These are phyloP conservation scores for Globisporangium viniferum DNA, from an alignment of 352 stramenopile genomes.

Conservation along the genomic window DNA sequence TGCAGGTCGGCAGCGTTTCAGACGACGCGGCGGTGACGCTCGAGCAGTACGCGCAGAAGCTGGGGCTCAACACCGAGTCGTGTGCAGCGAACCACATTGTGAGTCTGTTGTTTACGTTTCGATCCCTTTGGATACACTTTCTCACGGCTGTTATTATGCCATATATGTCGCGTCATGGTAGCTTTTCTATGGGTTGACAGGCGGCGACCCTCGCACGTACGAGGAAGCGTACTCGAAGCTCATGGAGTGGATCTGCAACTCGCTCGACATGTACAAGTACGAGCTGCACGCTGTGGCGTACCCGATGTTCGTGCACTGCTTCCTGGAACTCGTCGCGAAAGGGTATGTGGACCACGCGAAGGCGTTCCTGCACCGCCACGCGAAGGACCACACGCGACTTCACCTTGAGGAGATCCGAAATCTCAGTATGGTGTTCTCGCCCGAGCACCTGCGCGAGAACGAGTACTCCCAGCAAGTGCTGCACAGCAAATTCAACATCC, in stretches of 20 bases:
- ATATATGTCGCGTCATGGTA: constrained; percentile 17
- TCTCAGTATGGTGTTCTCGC: constrained; percentile 60
- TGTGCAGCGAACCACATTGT: constrained; percentile 77
- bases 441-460: constrained; percentile 59
- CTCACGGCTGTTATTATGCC: neutral
- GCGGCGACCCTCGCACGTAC: constrained; percentile 54
- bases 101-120: constrained; percentile 11
- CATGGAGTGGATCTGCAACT: constrained; percentile 83
- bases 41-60: constrained; percentile 53
- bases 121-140: no score
- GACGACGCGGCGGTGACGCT: constrained; percentile 24
- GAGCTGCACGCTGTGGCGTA: constrained; percentile 78
- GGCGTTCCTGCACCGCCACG: constrained; percentile 57
- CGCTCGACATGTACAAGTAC: constrained; percentile 84
- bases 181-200: constrained; percentile 73
- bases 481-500: constrained; percentile 81
- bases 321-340: constrained; percentile 73
- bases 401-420: constrained; percentile 68
- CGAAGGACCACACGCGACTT: constrained; percentile 60
- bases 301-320: constrained; percentile 82
- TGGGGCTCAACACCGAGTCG: constrained; percentile 67
- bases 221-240: constrained; percentile 68
- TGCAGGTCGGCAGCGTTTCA: constrained; percentile 2
- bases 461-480: constrained; percentile 79
- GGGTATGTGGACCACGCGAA: constrained; percentile 47